Conservation (phyloP, 345 rosid species). For the Cochlearia excelsa region DNA sequence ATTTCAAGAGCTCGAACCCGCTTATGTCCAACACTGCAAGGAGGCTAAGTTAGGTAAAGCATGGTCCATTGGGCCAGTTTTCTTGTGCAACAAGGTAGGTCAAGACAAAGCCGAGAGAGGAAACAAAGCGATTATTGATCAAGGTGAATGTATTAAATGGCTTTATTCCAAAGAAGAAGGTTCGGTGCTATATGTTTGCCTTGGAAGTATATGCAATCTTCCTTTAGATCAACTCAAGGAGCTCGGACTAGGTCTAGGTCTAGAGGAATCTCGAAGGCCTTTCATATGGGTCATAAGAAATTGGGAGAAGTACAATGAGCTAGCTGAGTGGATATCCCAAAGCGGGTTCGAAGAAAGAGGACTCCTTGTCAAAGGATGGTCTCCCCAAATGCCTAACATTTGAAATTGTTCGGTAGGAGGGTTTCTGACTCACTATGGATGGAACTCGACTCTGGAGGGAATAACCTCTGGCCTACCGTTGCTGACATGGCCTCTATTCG, state of each 20-base stretch:
- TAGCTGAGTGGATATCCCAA: no score
- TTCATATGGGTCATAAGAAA: no score
- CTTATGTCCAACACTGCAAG: conserved; percentile 29
- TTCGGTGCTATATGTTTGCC: no score
- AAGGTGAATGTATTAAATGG: conserved; percentile 27
- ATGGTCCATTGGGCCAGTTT: conserved; percentile 52
- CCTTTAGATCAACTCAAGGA: no score
- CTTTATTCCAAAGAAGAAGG: no score
- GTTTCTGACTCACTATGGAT: conserved; percentile 63
- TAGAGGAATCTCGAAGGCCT: no score
- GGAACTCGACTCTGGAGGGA: conserved; percentile 64
- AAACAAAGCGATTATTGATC: conserved; percentile 13
- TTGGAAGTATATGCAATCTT: no score
- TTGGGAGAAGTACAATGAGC: no score
- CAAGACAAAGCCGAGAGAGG: conserved; percentile 43
- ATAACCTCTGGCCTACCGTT: conserved; percentile 45
- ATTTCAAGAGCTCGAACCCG: conserved; percentile 41
- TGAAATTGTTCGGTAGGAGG: conserved; percentile 52
- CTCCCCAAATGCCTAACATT: no score
- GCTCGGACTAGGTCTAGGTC: no score
- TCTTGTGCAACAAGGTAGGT: conserved; percentile 25
- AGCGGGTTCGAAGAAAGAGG: no score
- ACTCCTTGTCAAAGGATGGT: no score
- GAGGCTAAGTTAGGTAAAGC: conserved; percentile 28
- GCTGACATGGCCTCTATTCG: conserved; percentile 62